Percentiles rank a stretch among this genome's conserved stretches.
These are phyloP conservation scores for Pontederia crassipes DNA, from an alignment of 176 grass and related monocot species.

Conservation along the genomic window DNA sequence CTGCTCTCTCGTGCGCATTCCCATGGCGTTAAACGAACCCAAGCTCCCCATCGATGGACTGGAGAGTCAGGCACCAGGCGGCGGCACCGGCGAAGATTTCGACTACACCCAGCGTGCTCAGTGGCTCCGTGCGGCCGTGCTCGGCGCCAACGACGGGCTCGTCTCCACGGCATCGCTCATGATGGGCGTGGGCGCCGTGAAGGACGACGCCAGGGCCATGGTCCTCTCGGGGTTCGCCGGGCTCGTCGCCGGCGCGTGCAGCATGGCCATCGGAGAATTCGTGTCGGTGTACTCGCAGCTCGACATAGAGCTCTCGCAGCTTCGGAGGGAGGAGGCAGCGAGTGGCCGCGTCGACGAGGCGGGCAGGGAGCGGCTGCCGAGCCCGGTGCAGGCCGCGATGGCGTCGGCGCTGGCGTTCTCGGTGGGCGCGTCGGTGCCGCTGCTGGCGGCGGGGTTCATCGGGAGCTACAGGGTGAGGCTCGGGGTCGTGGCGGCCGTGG, in stretches of 20 bases:
- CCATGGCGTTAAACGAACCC: conserved; percentile 13
- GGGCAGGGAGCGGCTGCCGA: conserved; percentile 21
- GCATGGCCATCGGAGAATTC: conserved; percentile 83
- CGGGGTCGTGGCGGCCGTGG: conserved; percentile 32
- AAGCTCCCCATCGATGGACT: conserved; percentile 7
- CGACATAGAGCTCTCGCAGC: conserved; percentile 51
- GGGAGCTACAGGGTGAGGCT: conserved; percentile 26
- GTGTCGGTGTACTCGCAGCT: conserved; percentile 71
- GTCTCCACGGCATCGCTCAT: conserved; percentile 65
- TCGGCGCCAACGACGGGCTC: conserved; percentile 66
- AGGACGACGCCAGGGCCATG: conserved; percentile 38
- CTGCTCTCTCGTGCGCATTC: not conserved
- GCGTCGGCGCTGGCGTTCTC: conserved; percentile 57
- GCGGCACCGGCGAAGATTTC: not conserved
- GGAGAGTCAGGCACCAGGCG: not conserved
- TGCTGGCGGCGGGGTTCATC: conserved; percentile 53
- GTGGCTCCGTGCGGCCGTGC: conserved; percentile 61
- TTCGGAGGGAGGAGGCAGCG: conserved; percentile 22
- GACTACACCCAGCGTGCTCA: conserved; percentile 33
- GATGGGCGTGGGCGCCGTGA: conserved; percentile 67
- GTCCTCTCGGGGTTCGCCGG: conserved; percentile 62
- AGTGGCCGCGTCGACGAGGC: conserved; percentile 19
- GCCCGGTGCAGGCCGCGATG: conserved; percentile 35
- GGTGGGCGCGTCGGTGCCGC: conserved; percentile 36
- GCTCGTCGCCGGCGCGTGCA: conserved; percentile 52